Base-by-base conservation (phyloP, 345 rosid species). In the Balakata baccata region DNA sequence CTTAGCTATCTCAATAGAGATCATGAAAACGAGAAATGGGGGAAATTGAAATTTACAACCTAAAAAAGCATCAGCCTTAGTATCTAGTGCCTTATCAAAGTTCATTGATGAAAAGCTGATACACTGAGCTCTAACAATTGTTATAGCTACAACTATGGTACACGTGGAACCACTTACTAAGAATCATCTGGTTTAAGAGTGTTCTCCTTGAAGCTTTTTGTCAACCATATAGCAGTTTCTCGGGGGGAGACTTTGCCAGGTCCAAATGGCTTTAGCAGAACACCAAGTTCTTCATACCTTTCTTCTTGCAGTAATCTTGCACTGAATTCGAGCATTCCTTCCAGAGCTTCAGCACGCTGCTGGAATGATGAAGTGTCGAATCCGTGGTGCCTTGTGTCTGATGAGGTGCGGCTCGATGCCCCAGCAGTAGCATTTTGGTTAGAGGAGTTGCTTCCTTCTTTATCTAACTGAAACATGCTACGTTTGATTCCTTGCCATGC, bases 241-340 rank as follows among this genome's bases (percentile, higher is more conserved):
- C 99, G 88, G 0, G 99, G 97, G 72, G 99, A 96, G 78, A 87
- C 99, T 81, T 96, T 96, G 3, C 98, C 99, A 0, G 99, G 98
- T 39, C 99, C 99, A 29, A 96, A 96, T 51, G 99, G 99, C 85
- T 91, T 93, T 58, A 96, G 82, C 6, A 96, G 89, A 79, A 96
- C 99, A n/a, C 86, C 85, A 13, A 96, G 98, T 77, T 96, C 98
- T 20, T 91, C 98, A 39, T 96, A 96, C 86, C 99, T 87, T 78
- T 86, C 95, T 47, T 90, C 91, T 56, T 80, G 91, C 81, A 96
- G 88, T 84, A 96, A 79, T 75, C 92, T 91, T 66, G 99, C 98
- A 76, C 99, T 96, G 56, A 96, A 96, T 71, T 96, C 99, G 56
- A 96, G 98, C 88, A 96, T 78, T 25, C 99, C 99, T 81, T 96